Percentiles rank a stretch among this genome's conserved stretches.
Conservation (phyloP, 495 filamentous ascomycete genomes). For the Halenospora varia region DNA sequence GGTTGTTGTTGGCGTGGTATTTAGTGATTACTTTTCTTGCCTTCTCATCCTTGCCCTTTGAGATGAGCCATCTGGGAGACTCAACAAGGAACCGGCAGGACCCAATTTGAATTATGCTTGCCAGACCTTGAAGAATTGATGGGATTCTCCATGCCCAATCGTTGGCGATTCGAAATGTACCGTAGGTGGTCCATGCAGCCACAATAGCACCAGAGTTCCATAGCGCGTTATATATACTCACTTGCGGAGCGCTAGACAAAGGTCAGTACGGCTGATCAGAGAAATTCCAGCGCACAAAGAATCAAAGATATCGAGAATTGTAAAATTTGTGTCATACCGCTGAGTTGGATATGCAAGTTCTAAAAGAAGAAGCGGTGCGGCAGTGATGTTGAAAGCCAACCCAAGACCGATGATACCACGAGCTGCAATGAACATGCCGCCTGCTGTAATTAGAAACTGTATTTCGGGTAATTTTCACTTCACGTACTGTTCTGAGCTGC, state of each 20-base stretch:
- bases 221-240: constrained; percentile 4
- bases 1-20: constrained; percentile 55
- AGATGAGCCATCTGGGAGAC: constrained; percentile 59
- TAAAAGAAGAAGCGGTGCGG: constrained; percentile 4
- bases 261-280: no score
- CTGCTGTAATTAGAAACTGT: neutral
- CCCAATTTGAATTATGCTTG: constrained; percentile 41
- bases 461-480: neutral
- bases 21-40: constrained; percentile 51
- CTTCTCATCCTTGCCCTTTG: constrained; percentile 58
- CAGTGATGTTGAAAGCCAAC: constrained; percentile 2
- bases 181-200: constrained; percentile 48
- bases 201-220: constrained; percentile 21
- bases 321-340: no score
- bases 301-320: no score
- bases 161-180: constrained; percentile 40
- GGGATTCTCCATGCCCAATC: constrained; percentile 51
- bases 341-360: constrained; percentile 11
- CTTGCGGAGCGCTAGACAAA: neutral
- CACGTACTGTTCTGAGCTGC: constrained; percentile 18
- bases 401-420: constrained; percentile 6
- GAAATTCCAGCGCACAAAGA: no score
- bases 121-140: constrained; percentile 44
- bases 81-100: constrained; percentile 53
- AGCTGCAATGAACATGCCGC: constrained; percentile 13